Base-by-base conservation (phyloP, 2,329 filamentous ascomycete genomes). In the Colletotrichum magnum region DNA sequence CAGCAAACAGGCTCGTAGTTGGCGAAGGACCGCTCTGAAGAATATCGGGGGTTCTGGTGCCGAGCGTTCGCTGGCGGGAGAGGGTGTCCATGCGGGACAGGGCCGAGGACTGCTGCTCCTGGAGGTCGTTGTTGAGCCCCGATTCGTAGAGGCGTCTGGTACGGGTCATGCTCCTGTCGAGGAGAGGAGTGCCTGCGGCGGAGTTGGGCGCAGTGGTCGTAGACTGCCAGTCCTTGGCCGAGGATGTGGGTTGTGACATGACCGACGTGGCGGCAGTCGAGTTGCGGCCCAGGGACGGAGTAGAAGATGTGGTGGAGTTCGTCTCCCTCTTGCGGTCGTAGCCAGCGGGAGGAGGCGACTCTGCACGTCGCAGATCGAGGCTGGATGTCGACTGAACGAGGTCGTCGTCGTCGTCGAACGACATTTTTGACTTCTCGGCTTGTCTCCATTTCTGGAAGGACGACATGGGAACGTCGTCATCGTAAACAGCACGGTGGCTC, bases 251-350 rank as follows among this genome's bases (percentile, higher is more conserved):
- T 69, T 95, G 93, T 0, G 94, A 97, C n/a, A 91, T 89, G 58
- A 97, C 85, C 0, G 95, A 98, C 0, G 94, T 98, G 3, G 94
- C 94, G 6, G 94, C 93, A 1, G 95, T 97, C 0, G 95, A 98
- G 64, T 89, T 91, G 32, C 93, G 90, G 28, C 89, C 88, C 47
- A 90, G 87, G 0, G 89, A 90, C 6, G 90, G 92, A 4, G 82
- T 83, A 0, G 89, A 91, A 0, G 94, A 96, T 6, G 90, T 92
- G 0, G 93, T 97, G 0, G 95, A 98, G 2, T 93, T 96, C 0
- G 94, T 97, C 72, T 94, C 94, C 28, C 95, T 87, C 72, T 95
- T 93, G 70, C 88, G 88, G 74, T 92, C 92, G 76, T 92, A 94
- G 21, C 88, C 88, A 1, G 86, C 85, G 1, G 88, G 85, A 10